Conservation (phyloP, 1,284 basidiomycete genomes). For the Boletellus deceptivus region DNA sequence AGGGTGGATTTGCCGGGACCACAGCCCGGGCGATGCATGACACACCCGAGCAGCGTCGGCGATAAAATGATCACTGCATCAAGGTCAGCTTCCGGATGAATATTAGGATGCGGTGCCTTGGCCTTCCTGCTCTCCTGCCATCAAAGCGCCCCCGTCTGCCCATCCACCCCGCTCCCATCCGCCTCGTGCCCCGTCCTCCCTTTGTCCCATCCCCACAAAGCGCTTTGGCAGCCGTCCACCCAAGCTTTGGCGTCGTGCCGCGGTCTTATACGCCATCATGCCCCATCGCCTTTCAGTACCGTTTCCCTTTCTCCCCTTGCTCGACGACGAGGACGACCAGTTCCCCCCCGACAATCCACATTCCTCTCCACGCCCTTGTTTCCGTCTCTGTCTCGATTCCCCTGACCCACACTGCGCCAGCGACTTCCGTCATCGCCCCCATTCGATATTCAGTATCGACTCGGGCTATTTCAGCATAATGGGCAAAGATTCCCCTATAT, state of each 20-base stretch:
- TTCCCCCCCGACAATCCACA: constrained; percentile 10
- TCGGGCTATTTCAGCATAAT: constrained; percentile 31
- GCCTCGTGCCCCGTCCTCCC: constrained; percentile 16
- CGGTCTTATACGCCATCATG: constrained; percentile 25
- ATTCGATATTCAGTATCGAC: constrained; percentile 28
- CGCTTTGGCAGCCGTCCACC: constrained; percentile 16
- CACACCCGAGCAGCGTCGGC: constrained; percentile 14
- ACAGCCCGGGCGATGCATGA: constrained; percentile 11
- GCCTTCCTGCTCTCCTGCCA: constrained; percentile 3
- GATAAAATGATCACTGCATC: constrained; percentile 10
- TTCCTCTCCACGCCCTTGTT: constrained; percentile 28
- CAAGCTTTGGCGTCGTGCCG: constrained; percentile 21
- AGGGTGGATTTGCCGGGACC: constrained; percentile 7
- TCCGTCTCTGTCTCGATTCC: constrained; percentile 7
- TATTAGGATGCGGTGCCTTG: constrained; percentile 24
- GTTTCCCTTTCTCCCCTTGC: constrained; percentile 10
- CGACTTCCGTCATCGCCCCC: constrained; percentile 10
- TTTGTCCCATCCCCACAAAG: constrained; percentile 29
- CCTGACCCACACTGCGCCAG: constrained; percentile 1
- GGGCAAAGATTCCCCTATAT: constrained; percentile 18
- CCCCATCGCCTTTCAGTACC: constrained; percentile 2
- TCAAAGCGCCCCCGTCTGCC: constrained; percentile 5
- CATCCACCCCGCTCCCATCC: background rate
- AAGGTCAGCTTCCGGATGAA: constrained; percentile 8
- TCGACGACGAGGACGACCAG: constrained; percentile 22